Conservation (phyloP, 345 rosid species). For the Abelmoschus esculentus region DNA sequence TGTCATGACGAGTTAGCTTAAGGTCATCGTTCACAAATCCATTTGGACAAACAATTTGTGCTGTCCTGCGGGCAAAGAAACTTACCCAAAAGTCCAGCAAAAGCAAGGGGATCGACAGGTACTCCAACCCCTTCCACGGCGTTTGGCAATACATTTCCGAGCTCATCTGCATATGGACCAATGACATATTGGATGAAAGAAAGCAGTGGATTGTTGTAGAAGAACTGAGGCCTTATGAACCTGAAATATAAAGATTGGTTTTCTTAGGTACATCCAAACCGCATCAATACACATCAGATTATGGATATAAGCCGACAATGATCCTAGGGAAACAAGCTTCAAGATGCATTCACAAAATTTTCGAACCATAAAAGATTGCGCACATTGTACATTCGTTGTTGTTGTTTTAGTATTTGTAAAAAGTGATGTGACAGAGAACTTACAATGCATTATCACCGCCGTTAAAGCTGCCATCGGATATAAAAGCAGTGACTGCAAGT, state of each 20-base stretch:
- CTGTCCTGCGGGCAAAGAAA: no score
- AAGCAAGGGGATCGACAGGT: conserved; percentile 89
- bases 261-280: background rate
- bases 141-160: conserved; percentile 86
- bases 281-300: background rate
- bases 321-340: background rate
- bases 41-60: no score
- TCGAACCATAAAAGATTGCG: no score
- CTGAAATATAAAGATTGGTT: conserved; percentile 26
- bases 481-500: conserved; percentile 68
- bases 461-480: conserved; percentile 77
- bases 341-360: background rate
- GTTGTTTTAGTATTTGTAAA: no score
- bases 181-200: conserved; percentile 76
- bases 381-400: no score
- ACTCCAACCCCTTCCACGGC: conserved; percentile 94
- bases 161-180: conserved; percentile 88
- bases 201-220: conserved; percentile 75
- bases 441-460: conserved; percentile 96
- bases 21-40: no score
- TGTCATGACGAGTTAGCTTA: no score
- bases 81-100: conserved; percentile 80
- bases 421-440: conserved; percentile 17
- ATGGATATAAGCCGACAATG: background rate
- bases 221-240: conserved; percentile 89